phyloP scores from a whole-genome alignment of 2,329 filamentous ascomycete species.

The Dendryphion nanum region DNA sequence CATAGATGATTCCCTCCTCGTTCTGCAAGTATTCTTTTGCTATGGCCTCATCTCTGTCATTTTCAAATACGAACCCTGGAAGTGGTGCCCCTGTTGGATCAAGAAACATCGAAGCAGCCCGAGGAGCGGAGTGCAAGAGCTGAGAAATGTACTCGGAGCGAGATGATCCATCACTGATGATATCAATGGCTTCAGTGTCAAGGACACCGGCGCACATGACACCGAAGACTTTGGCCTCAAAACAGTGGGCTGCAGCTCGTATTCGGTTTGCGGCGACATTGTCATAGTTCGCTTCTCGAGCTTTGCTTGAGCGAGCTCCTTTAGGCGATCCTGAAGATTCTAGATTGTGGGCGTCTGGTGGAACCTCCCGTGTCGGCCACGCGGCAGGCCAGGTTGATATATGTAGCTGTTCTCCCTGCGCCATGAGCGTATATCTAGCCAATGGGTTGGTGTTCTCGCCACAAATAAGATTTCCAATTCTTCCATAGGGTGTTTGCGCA shows the following conservation, averaged over 20 bases:
- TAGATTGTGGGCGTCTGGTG: not conserved
- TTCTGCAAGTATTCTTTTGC: conserved; percentile 42
- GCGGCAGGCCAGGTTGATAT: conserved; percentile 56
- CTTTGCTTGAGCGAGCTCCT: not conserved
- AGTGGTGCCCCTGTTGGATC: conserved; percentile 50
- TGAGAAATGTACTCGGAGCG: too few species aligned
- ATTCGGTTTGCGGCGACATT: conserved; percentile 55
- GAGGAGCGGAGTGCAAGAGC: conserved; percentile 40
- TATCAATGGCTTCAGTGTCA: conserved; percentile 42
- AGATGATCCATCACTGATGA: conserved; percentile 18
- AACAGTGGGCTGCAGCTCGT: conserved; percentile 53
- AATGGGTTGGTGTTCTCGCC: conserved; percentile 60
- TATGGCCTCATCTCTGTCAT: conserved; percentile 13
- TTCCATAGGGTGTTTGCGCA: conserved; percentile 46
- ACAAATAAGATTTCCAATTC: conserved; percentile 53
- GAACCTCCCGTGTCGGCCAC: conserved; percentile 49
- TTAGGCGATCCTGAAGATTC: not conserved
- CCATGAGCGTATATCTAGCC: conserved; percentile 53
- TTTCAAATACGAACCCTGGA: conserved; percentile 38
- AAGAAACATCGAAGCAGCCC: conserved; percentile 51
- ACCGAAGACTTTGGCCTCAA: conserved; percentile 59
- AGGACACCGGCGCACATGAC: conserved; percentile 50
- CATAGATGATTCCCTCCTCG: conserved; percentile 52
- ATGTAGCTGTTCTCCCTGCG: conserved; percentile 56
- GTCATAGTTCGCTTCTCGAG: conserved; percentile 47